These are phyloP conservation scores for Wickerhamomyces sp. DNA, from an alignment of 1,139 yeast genomes.

Conservation along the genomic window DNA sequence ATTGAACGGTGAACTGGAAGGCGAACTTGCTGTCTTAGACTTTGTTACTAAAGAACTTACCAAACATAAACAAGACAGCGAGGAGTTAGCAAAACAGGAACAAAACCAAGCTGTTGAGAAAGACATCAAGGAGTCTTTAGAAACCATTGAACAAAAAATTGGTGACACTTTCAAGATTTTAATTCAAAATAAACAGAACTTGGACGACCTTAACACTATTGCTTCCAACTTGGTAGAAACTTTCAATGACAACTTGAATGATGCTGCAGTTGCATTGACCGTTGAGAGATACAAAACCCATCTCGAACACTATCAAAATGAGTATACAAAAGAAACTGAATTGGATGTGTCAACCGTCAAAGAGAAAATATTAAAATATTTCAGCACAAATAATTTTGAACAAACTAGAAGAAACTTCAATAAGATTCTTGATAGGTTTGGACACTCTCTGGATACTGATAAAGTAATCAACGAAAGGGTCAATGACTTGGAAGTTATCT, in stretches of 20 bases:
- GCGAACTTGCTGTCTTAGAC: constrained; percentile 9
- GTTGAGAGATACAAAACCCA: constrained; percentile 23
- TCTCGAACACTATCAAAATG: constrained; percentile 5
- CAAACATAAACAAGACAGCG: constrained; percentile 10
- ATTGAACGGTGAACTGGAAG: constrained; percentile 21
- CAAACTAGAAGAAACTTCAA: constrained; percentile 7
- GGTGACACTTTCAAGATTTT: constrained; percentile 20
- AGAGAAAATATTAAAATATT: constrained; percentile 8
- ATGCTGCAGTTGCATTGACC: constrained; percentile 31
- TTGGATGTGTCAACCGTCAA: constrained; percentile 13
- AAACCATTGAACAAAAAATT: constrained; percentile 12
- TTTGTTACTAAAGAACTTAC: constrained; percentile 18
- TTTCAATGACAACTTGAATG: constrained; percentile 31
- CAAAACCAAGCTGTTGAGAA: neutral
- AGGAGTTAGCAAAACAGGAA: neutral
- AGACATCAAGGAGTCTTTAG: neutral
- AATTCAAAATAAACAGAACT: constrained; percentile 17
- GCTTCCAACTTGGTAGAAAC: constrained; percentile 25
- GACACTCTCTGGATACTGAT: constrained; percentile 1
- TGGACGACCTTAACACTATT: constrained; percentile 23
- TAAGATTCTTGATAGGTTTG: neutral
- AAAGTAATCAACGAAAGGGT: constrained; percentile 10
- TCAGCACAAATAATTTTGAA: constrained; percentile 7
- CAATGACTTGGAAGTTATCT: constrained; percentile 38
- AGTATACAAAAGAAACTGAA: neutral